phyloP scores from a whole-genome alignment of 805 yeast species.

The Yamadazyma kitorensis region DNA sequence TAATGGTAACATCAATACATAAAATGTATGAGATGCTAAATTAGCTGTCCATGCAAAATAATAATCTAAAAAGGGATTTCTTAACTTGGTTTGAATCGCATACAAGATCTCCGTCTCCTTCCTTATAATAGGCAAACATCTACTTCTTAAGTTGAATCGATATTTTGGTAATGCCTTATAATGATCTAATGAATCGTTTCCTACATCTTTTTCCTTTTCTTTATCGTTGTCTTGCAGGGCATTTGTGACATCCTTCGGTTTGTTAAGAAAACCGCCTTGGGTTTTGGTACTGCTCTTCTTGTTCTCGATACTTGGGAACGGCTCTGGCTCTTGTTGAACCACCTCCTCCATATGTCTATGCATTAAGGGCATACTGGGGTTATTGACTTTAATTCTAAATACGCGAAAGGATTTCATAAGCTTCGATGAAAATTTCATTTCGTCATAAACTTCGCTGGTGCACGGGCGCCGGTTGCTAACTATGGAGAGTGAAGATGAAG shows the following conservation, averaged over 20 bases:
- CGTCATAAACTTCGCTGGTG: too few relatives aligned
- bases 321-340: too few relatives aligned
- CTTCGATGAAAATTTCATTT: too few relatives aligned
- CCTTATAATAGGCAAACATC: conserved; percentile 54
- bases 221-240: background rate
- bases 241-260: background rate
- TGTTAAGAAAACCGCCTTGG: too few relatives aligned
- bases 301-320: too few relatives aligned
- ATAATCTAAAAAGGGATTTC: conserved; percentile 56
- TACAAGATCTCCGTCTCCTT: conserved; percentile 63
- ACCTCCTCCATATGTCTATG: too few relatives aligned
- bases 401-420: too few relatives aligned
- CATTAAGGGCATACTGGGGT: too few relatives aligned
- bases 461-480: too few relatives aligned
- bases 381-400: too few relatives aligned
- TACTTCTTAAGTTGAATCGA: conserved; percentile 53
- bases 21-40: conserved; percentile 90
- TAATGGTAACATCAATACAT: conserved; percentile 82
- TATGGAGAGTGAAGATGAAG: too few relatives aligned
- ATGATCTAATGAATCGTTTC: conserved; percentile 64
- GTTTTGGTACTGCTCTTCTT: too few relatives aligned
- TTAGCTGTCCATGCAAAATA: conserved; percentile 88
- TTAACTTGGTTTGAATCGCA: conserved; percentile 48
- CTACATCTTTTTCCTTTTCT: conserved; percentile 53
- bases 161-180: conserved; percentile 54